Percentiles rank a stretch among this genome's conserved stretches.
These are phyloP conservation scores for Camellia japonica DNA, from an alignment of 148 eudicot species.

Conservation along the genomic window DNA sequence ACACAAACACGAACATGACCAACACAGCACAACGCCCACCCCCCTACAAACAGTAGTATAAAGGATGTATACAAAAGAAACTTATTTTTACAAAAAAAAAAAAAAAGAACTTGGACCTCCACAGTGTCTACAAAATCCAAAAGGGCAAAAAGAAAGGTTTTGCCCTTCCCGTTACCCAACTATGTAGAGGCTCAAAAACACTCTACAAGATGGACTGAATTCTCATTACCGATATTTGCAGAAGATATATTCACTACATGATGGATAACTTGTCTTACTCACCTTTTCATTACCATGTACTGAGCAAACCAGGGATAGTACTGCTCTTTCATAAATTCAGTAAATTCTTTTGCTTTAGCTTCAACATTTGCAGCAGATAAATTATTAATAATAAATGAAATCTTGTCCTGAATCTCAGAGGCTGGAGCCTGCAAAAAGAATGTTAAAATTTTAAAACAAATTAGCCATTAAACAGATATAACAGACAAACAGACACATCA, in stretches of 20 bases:
- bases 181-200: not conserved
- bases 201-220: not conserved
- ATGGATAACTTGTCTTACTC: not conserved
- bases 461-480: not conserved
- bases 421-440: conserved; percentile 68
- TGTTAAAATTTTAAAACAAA: conserved; percentile 8
- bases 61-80: too few relatives aligned
- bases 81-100: too few relatives aligned
- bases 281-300: conserved; percentile 97
- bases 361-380: conserved; percentile 69
- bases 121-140: not conserved
- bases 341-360: conserved; percentile 85
- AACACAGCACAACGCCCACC: too few relatives aligned
- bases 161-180: too few relatives aligned
- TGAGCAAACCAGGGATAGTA: conserved; percentile 96
- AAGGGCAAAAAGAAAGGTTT: not conserved
- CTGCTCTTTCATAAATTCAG: conserved; percentile 69
- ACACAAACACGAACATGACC: too few relatives aligned
- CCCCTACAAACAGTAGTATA: too few relatives aligned
- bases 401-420: conserved; percentile 84
- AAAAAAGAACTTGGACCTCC: too few relatives aligned
- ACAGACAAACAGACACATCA: conserved; percentile 10
- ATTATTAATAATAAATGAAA: conserved; percentile 81
- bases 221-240: not conserved
- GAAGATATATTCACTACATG: not conserved